These are phyloP conservation scores for Marasmius tenuissimus DNA, from an alignment of 1,284 basidiomycete genomes.

Conservation along the genomic window DNA sequence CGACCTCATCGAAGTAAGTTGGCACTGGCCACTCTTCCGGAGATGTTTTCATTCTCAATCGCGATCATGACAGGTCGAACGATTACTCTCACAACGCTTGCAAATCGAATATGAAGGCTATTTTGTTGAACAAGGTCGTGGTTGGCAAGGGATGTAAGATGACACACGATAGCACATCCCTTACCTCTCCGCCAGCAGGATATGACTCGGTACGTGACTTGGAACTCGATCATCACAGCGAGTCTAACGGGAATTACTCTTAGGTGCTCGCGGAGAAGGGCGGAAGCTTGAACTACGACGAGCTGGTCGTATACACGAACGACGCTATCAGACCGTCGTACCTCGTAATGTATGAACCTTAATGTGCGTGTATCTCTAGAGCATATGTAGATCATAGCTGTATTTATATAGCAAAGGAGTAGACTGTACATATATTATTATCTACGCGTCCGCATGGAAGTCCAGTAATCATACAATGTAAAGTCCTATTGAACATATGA, in stretches of 20 bases:
- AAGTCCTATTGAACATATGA: no score
- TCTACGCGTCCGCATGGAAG: background rate
- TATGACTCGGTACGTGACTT: constrained; percentile 54
- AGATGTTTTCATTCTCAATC: background rate
- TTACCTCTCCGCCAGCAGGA: constrained; percentile 56
- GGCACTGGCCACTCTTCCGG: background rate
- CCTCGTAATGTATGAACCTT: constrained; percentile 59
- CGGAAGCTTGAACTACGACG: constrained; percentile 61
- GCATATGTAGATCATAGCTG: background rate
- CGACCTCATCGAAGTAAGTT: constrained; percentile 58
- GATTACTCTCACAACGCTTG: constrained; percentile 60
- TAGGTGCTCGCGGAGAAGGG: constrained; percentile 63
- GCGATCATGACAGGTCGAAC: constrained; percentile 43
- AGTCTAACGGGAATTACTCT: constrained; percentile 2
- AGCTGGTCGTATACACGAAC: constrained; percentile 63
- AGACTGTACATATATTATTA: background rate
- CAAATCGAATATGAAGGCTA: constrained; percentile 53
- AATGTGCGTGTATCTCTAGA: background rate
- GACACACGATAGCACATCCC: constrained; percentile 48
- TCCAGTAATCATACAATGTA: no score
- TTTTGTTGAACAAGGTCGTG: constrained; percentile 65
- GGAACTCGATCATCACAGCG: background rate
- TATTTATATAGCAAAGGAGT: background rate
- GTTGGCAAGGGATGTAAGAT: constrained; percentile 68
- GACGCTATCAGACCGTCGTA: constrained; percentile 67